Conservation (phyloP, 2,329 filamentous ascomycete genomes). For the Arthrobotrys sinensis region DNA sequence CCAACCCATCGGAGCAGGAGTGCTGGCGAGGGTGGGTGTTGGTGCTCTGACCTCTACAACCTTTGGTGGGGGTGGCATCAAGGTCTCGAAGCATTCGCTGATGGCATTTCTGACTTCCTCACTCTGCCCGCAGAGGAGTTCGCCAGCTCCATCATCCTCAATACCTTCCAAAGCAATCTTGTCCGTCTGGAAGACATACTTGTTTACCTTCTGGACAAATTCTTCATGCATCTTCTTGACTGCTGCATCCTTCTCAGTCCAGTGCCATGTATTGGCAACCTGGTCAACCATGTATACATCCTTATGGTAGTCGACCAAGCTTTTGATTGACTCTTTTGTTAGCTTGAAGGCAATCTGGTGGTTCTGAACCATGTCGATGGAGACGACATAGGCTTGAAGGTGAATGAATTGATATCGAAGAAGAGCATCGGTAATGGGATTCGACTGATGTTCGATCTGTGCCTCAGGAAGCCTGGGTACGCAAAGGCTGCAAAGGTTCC, state of each 20-base stretch:
- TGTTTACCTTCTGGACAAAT: slow-evolving; percentile 96
- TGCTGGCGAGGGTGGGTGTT: slow-evolving; percentile 80
- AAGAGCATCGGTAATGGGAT: slow-evolving; percentile 85
- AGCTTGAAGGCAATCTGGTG: slow-evolving; percentile 99
- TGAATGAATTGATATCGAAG: slow-evolving; percentile 95
- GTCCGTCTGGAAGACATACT: slow-evolving; percentile 92
- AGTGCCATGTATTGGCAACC: slow-evolving; percentile 89
- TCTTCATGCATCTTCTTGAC: slow-evolving; percentile 98
- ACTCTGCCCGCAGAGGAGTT: slow-evolving; percentile 90
- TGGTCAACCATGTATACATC: slow-evolving; percentile 93
- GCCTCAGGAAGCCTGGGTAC: slow-evolving; percentile 68
- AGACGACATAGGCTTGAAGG: slow-evolving; percentile 96
- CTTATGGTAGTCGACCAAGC: slow-evolving; percentile 95
- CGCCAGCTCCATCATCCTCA: slow-evolving; percentile 95
- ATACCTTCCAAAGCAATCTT: slow-evolving; percentile 92
- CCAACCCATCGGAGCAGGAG: slow-evolving; percentile 80
- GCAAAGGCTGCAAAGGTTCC: slow-evolving; percentile 75
- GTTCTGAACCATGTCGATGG: slow-evolving; percentile 98
- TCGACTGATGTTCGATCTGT: slow-evolving; percentile 86
- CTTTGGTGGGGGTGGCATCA: slow-evolving; percentile 87
- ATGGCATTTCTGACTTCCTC: slow-evolving; percentile 93
- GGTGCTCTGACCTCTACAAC: slow-evolving; percentile 91
- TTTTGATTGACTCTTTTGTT: slow-evolving; percentile 92
- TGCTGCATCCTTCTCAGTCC: slow-evolving; percentile 96
- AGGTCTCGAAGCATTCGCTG: slow-evolving; percentile 85